phyloP scores from a whole-genome alignment of 2,329 filamentous ascomycete species.

The Nothomitra cinnamomea region DNA sequence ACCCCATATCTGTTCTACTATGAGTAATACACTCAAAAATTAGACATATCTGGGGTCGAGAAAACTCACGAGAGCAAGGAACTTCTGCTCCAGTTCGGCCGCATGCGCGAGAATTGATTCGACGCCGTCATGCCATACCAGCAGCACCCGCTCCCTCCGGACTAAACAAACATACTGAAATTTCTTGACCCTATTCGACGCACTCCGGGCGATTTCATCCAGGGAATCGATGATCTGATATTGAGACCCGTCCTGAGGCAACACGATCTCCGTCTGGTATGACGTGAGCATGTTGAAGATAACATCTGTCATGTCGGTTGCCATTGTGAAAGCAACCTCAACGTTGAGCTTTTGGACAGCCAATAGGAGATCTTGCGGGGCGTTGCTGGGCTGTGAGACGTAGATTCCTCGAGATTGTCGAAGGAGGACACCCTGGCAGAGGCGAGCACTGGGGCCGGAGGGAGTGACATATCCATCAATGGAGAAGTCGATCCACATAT shows the following conservation, averaged over 20 bases:
- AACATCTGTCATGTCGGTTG: conserved; percentile 28
- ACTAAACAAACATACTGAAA: conserved; percentile 26
- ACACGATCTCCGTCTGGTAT: conserved; percentile 24
- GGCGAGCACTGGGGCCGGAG: no score
- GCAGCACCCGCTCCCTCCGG: conserved; percentile 24
- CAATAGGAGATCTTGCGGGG: background rate
- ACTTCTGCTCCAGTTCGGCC: background rate
- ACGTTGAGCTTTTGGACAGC: conserved; percentile 30
- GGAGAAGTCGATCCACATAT: no score
- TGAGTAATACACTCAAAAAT: no score
- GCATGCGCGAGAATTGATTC: conserved; percentile 8
- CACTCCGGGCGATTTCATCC: background rate
- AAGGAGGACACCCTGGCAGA: no score
- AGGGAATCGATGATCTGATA: background rate
- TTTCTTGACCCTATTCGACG: conserved; percentile 8
- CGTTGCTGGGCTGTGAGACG: background rate
- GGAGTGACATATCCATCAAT: no score
- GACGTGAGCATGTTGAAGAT: conserved; percentile 26
- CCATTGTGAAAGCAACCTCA: conserved; percentile 32
- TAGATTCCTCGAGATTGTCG: background rate
- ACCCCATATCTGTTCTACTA: no score
- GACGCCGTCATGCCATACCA: conserved; percentile 29
- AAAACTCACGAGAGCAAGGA: no score
- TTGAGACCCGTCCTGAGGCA: background rate
- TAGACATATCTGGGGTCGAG: no score